Evolutionary conservation across 2,329 filamentous ascomycete species (phyloP), one percentile per base, ranked within the genome.

Genomic region (Hawksworthiomyces lignivorus): DNA sequence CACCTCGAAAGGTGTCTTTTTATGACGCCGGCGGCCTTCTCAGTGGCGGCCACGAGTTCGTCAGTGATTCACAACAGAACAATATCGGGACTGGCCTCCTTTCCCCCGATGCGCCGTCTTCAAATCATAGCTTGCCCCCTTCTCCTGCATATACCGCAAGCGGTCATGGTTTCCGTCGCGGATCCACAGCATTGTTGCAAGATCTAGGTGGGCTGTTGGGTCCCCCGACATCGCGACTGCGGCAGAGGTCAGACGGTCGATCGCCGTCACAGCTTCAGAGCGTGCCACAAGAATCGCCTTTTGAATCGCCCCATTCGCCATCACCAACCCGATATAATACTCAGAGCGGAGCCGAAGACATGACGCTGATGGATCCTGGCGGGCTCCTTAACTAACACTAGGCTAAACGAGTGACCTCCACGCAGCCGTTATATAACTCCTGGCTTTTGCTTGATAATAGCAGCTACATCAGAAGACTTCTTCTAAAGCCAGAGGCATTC

Each of bases 21-120:
- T 88, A 90, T 53, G 89, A 95, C 51, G 82, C 88, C 1, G 87
- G 87, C 18, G 86, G 85, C 0, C 64, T 94, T 0, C 65, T 94
- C 5, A 70, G 69, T 15, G 70, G 71, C 49, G 62, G 57, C 27
- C 51, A 39, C 44, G 46, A 48, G 10, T 44, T 39, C 24, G 48
- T 36, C 27, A 41, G 29, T 15, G 32, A 36, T 14, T 56, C 60
- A 36, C 56, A 62, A 30, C 61, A 63, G 10, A 63, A 64, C 22
- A 73, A 69, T 48, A 57, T 43, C 14, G 37, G 15, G 3, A 11
- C 18, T 11, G 37, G 18, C 28, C 14, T 65, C 2, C 51, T 57
- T 14, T 56, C 63, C 10, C 54, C 62, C 3, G 59, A 56, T 43
- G n/a, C n/a, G n/a, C n/a, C n/a, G n/a, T n/a, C n/a, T n/a, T n/a